Evolutionary conservation across 2,329 filamentous ascomycete species (phyloP), one percentile per base, ranked within the genome.

Genomic region (Penicillium glabrum): DNA sequence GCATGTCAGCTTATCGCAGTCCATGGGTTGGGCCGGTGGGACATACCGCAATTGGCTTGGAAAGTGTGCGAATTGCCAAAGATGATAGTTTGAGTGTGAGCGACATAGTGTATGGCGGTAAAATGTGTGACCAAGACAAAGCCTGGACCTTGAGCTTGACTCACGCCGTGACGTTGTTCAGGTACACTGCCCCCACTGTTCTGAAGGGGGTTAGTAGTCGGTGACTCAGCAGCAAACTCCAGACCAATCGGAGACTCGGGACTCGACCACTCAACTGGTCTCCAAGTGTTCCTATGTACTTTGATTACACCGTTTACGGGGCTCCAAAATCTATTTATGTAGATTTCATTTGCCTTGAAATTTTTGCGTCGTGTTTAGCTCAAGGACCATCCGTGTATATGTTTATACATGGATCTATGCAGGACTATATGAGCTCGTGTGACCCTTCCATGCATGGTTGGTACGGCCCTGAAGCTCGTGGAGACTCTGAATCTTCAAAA

Each of bases 41-140:
- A 44, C 68, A 56, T 79, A 88, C 86, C 61, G 85, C 86, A 67
- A 89, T 85, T 2, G 86, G 86, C 69, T 89, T 89, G 14, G 86
- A 86, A 27, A 87, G 76, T 1, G 86, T 89, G 57, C 86, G 80
- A 57, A 89, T 84, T 41, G 80, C 81, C 47, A 89, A 77, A 23
- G 86, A 88, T 31, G 83, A 83, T 63, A 89, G 81, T 70, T 89
- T 89, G 60, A 89, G 76, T 10, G 86, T 87, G 60, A 89, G 68
- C 60, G 84, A 86, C 85, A 87, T 87, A 61, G 41, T 63, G 65
- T n/a, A 23, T 1, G 13, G 14, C 4, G 3, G 3, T 39, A 10
- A 9, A 1, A 33, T 23, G 9, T 41, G 49, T 35, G 13, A 53
- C 23, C n/a, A 46, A 41, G 48, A 46, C 31, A 33, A 48, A 48